Evolutionary conservation across 768 basidiomycete species (phyloP).

Genomic region (Agrocybe chaxingu): DNA sequence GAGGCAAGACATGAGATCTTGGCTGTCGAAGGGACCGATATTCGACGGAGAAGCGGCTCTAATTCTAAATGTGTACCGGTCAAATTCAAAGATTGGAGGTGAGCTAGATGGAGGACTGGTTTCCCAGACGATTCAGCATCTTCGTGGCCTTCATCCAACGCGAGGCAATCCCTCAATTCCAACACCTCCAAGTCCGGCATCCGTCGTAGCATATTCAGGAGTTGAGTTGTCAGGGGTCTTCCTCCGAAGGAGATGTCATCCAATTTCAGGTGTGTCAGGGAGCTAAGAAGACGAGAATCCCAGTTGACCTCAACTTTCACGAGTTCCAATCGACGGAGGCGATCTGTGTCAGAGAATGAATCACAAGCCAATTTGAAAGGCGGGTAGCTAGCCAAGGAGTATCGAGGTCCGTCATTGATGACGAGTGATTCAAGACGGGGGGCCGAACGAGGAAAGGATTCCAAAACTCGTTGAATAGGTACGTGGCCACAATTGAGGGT

Average conservation of each 20-base stretch:
- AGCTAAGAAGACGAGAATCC: slow-evolving; percentile 30
- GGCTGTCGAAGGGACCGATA: slow-evolving; percentile 4
- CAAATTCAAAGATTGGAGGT: neutral
- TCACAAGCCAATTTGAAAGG: slow-evolving; percentile 10
- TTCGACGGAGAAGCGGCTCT: neutral
- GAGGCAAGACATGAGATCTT: neutral
- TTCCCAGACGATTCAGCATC: neutral
- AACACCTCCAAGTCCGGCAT: slow-evolving; percentile 22
- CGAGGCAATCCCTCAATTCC: neutral
- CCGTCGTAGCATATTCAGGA: slow-evolving; percentile 28
- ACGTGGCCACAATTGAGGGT: neutral
- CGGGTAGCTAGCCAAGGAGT: slow-evolving; percentile 27
- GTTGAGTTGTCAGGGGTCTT: slow-evolving; percentile 26
- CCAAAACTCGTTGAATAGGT: neutral
- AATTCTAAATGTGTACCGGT: neutral
- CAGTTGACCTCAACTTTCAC: slow-evolving; percentile 30
- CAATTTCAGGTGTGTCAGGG: slow-evolving; percentile 35
- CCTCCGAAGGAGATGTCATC: slow-evolving; percentile 20
- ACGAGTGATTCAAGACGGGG: slow-evolving; percentile 13
- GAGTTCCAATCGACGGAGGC: slow-evolving; percentile 33
- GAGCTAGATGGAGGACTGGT: neutral
- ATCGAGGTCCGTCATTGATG: slow-evolving; percentile 20
- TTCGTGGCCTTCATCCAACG: neutral
- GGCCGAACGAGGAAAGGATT: slow-evolving; percentile 7
- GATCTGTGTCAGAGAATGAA: slow-evolving; percentile 1